phyloP scores from a whole-genome alignment of 148 eudicot species.

The Vaccinium myrtillus region DNA sequence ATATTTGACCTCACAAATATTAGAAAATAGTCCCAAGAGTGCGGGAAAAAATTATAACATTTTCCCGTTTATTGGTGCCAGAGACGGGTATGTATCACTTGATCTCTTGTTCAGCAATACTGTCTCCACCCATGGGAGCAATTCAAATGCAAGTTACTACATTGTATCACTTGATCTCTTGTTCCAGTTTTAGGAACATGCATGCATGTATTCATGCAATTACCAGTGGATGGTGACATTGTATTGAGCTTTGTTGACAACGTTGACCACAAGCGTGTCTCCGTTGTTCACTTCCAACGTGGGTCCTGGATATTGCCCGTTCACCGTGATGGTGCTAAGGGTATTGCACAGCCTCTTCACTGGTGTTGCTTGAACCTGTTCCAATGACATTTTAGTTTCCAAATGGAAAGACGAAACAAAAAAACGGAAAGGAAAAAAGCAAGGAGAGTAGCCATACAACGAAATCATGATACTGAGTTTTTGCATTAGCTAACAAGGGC shows the following conservation, averaged over 20 bases:
- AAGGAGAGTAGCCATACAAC: conserved; percentile 36
- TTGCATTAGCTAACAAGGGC: conserved; percentile 39
- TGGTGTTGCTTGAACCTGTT: conserved; percentile 68
- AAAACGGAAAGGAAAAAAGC: neutral
- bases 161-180: neutral
- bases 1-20: neutral
- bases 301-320: conserved; percentile 75
- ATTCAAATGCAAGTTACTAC: neutral
- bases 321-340: conserved; percentile 54
- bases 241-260: conserved; percentile 66
- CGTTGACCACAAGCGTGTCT: conserved; percentile 68
- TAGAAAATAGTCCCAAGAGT: neutral
- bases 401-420: neutral
- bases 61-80: neutral
- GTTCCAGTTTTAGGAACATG: neutral
- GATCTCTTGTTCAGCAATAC: neutral
- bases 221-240: conserved; percentile 96
- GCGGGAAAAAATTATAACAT: neutral
- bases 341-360: conserved; percentile 88
- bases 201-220: conserved; percentile 19
- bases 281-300: conserved; percentile 72
- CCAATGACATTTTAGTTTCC: conserved; percentile 4
- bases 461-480: conserved; percentile 61
- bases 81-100: neutral
- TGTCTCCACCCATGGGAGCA: neutral